phyloP scores from a whole-genome alignment of 768 basidiomycete genomes.

The Rossbeevera mucosa region DNA sequence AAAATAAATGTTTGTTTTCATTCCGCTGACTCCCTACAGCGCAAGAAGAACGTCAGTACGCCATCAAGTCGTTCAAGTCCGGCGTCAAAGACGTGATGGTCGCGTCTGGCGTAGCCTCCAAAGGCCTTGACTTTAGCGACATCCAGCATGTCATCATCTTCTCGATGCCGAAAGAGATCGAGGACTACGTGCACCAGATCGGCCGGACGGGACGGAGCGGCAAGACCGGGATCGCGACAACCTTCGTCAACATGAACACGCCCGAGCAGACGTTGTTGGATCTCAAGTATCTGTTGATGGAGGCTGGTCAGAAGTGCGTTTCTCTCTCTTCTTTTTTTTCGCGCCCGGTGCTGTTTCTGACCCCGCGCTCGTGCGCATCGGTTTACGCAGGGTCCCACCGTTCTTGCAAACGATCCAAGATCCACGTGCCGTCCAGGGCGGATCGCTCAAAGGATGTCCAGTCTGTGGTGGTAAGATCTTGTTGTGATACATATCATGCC shows the following conservation, averaged over 20 bases:
- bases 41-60: conserved; percentile 98
- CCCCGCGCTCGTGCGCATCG: background rate
- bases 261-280: conserved; percentile 94
- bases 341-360: background rate
- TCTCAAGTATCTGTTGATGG: conserved; percentile 93
- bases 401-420: conserved; percentile 90
- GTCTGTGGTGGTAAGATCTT: conserved; percentile 85
- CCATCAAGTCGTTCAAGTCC: conserved; percentile 96
- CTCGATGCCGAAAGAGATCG: conserved; percentile 99
- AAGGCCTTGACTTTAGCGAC: conserved; percentile 97
- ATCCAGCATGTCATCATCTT: conserved; percentile 99
- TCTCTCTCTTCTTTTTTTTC: background rate
- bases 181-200: conserved; percentile 99
- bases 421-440: conserved; percentile 76
- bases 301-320: conserved; percentile 95
- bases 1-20: background rate
- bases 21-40: conserved; percentile 41
- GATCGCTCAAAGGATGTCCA: conserved; percentile 80
- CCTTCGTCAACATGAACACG: conserved; percentile 98
- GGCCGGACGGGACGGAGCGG: conserved; percentile 97
- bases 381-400: conserved; percentile 71
- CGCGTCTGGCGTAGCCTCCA: conserved; percentile 94
- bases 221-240: conserved; percentile 97
- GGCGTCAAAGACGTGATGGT: conserved; percentile 99
- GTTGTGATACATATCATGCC: background rate